These are phyloP conservation scores for Harringtonia lauricola DNA, from an alignment of 2,329 filamentous ascomycete species.

Conservation along the genomic window DNA sequence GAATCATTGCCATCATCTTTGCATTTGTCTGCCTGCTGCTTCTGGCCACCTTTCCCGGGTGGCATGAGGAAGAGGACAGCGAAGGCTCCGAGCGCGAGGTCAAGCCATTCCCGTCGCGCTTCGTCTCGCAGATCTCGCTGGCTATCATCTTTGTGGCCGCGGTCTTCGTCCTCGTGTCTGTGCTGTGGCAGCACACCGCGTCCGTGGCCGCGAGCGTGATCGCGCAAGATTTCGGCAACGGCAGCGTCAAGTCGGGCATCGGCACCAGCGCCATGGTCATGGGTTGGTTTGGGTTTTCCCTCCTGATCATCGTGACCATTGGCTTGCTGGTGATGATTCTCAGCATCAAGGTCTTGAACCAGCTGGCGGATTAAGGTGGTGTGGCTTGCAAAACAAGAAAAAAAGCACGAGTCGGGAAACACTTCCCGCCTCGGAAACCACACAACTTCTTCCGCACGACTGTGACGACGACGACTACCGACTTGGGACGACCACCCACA, in stretches of 20 bases:
- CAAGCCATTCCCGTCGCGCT: constrained; percentile 84
- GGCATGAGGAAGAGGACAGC: constrained; percentile 83
- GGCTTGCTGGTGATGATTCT: constrained; percentile 93
- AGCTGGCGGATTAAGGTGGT: constrained; percentile 30
- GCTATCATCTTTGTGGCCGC: constrained; percentile 78
- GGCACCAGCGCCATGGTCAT: constrained; percentile 94
- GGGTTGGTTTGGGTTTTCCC: constrained; percentile 91
- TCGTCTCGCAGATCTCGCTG: constrained; percentile 85
- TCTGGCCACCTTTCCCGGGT: constrained; percentile 91
- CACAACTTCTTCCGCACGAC: no score
- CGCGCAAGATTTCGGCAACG: constrained; percentile 85
- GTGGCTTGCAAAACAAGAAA: not conserved
- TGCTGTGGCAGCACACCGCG: constrained; percentile 87
- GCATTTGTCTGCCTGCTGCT: constrained; percentile 93
- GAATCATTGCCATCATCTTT: constrained; percentile 95
- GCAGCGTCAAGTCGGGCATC: constrained; percentile 74
- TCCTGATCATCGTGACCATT: constrained; percentile 92
- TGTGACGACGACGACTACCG: no score
- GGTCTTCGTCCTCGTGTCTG: constrained; percentile 63
- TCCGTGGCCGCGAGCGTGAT: constrained; percentile 92
- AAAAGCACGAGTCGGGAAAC: no score
- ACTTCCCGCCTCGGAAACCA: no score
- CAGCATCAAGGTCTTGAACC: constrained; percentile 71
- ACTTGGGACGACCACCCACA: no score
- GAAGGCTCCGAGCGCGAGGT: constrained; percentile 78